phyloP scores from a whole-genome alignment of 805 yeast species.

The Clavispora fructus region DNA sequence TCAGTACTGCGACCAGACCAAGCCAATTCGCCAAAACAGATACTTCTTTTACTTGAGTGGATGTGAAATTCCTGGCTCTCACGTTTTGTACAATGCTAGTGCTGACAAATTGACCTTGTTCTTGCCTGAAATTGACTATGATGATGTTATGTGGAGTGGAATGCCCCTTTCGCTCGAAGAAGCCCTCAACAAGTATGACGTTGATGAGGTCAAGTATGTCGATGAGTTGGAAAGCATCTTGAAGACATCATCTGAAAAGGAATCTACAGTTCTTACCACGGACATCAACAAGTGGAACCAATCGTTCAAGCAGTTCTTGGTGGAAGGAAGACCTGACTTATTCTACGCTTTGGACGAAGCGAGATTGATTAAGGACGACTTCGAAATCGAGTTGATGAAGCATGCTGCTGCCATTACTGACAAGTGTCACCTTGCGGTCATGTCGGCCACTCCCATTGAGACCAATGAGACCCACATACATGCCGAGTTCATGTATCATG shows the following conservation, averaged over 20 bases:
- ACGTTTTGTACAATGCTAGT: slow-evolving; percentile 52
- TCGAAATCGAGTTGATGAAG: slow-evolving; percentile 69
- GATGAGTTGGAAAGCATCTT: slow-evolving; percentile 41
- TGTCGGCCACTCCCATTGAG: slow-evolving; percentile 89
- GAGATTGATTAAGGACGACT: slow-evolving; percentile 77
- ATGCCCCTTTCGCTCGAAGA: slow-evolving; percentile 65
- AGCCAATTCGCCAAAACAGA: slow-evolving; percentile 81
- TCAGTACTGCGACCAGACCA: slow-evolving; percentile 75
- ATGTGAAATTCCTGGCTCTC: slow-evolving; percentile 72
- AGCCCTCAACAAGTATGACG: slow-evolving; percentile 65
- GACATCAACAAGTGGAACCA: slow-evolving; percentile 47
- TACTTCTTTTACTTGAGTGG: slow-evolving; percentile 88
- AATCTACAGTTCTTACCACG: slow-evolving; percentile 42
- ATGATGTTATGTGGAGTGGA: slow-evolving; percentile 97
- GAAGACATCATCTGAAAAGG: slow-evolving; percentile 19
- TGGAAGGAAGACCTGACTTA: slow-evolving; percentile 43
- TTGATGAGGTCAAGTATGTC: slow-evolving; percentile 71
- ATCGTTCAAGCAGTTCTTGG: slow-evolving; percentile 31
- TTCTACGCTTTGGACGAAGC: slow-evolving; percentile 80
- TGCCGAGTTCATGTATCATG: slow-evolving; percentile 92
- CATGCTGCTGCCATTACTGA: slow-evolving; percentile 84
- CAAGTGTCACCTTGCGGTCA: slow-evolving; percentile 82
- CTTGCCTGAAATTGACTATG: slow-evolving; percentile 78
- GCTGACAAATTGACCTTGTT: slow-evolving; percentile 61
- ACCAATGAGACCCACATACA: slow-evolving; percentile 85